Evolutionary conservation across 495 filamentous ascomycete genomes (phyloP), one percentile per base, ranked within the genome.

Genomic region (Penicillium dipodomyicola): DNA sequence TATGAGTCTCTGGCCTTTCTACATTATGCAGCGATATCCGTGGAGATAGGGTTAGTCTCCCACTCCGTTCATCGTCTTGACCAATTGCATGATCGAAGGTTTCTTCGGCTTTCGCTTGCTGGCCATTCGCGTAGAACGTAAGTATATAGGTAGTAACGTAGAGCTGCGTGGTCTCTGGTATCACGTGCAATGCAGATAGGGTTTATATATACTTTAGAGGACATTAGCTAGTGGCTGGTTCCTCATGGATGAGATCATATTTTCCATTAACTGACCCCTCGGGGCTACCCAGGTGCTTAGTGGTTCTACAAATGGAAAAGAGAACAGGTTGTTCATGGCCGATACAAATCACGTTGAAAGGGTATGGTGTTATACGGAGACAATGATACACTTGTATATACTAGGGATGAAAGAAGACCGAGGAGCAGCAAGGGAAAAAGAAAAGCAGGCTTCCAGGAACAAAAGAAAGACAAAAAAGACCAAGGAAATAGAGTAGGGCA

Each of bases 21-120:
- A 59, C 63, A 65, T 67, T 65, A 72, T 72, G 67, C 63, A 70
- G 69, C 65, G 69, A 72, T 72, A 70, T 70, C 69, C 67, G 57
- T 64, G 69, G 68, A 67, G 60, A 47, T 52, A 54, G 66, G 66
- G 64, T 60, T 43, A 62, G 60, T 69, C 61, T 58, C 61, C 66
- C 61, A 48, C 60, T 68, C 63, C 61, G 49, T 67, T 67, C 59
- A 57, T 71, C 50, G 54, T 65, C 49, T 67, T 68, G 58, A 62
- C 61, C 68, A 72, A 72, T 73, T 68, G 67, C 67, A 73, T 70
- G 65, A 65, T 68, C 49, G 66, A 67, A 69, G 62, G 49, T 65
- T 69, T 63, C 65, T 62, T 63, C 65, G 55, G 58, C 52, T 53
- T 40, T 60, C 43, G 32, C 33, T 46, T 27, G 3, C 35, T 39